Conservation (phyloP, 441 rosid species). For the Gossypium schwendimanii region DNA sequence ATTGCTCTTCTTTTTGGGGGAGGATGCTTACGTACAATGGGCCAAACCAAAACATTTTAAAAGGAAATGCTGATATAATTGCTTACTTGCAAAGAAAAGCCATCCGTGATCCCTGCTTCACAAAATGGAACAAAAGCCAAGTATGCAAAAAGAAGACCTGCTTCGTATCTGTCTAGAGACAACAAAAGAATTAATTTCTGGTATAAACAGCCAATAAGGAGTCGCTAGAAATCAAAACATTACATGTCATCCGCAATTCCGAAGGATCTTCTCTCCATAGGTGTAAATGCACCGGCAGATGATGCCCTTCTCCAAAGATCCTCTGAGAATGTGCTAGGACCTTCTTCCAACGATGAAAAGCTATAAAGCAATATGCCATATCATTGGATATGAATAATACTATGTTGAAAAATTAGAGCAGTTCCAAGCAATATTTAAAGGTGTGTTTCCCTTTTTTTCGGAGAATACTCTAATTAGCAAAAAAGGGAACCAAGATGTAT, state of each 20-base stretch:
- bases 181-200: slow-evolving; percentile 11
- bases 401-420: background rate
- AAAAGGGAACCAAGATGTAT: background rate
- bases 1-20: background rate
- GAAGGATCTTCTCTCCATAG: slow-evolving; percentile 72
- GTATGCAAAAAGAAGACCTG: slow-evolving; percentile 90
- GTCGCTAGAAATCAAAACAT: slow-evolving; percentile 10
- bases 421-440: background rate
- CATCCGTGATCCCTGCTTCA: slow-evolving; percentile 74
- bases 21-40: background rate
- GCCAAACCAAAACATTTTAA: background rate
- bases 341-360: slow-evolving; percentile 46
- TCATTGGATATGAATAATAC: slow-evolving; percentile 7
- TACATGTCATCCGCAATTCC: slow-evolving; percentile 97
- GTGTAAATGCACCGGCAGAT: slow-evolving; percentile 64
- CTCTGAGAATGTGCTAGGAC: slow-evolving; percentile 48
- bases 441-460: background rate
- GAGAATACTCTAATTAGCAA: background rate
- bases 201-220: background rate
- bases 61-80: background rate
- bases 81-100: slow-evolving; percentile 81
- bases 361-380: slow-evolving; percentile 27
- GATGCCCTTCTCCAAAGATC: slow-evolving; percentile 89
- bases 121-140: slow-evolving; percentile 88
- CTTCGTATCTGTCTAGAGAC: slow-evolving; percentile 59